These are phyloP conservation scores for Jatropha curcas DNA, from an alignment of 345 rosid genomes.

Conservation along the genomic window DNA sequence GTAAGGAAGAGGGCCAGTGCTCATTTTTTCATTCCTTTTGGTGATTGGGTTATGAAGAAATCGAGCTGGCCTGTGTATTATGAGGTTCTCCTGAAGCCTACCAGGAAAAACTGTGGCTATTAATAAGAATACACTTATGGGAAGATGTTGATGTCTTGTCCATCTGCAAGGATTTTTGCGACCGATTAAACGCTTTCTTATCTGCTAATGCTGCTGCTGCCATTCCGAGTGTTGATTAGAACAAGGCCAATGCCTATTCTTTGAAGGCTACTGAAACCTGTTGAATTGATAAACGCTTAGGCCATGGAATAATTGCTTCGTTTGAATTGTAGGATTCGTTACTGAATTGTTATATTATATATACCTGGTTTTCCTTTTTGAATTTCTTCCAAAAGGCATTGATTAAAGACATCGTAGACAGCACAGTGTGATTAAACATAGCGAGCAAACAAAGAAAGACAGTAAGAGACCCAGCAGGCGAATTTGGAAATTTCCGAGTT, in stretches of 20 bases:
- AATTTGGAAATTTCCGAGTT: conserved; percentile 50
- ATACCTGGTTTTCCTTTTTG: conserved; percentile 67
- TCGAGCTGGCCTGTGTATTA: conserved; percentile 67
- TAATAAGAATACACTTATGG: conserved; percentile 48
- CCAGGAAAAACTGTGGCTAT: conserved; percentile 63
- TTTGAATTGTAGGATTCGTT: not conserved
- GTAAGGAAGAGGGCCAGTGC: conserved; percentile 77
- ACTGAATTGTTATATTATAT: not conserved
- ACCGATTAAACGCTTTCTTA: conserved; percentile 44
- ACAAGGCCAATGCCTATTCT: conserved; percentile 51
- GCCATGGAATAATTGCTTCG: too few relatives aligned
- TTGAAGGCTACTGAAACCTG: conserved; percentile 61
- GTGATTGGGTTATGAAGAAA: conserved; percentile 67
- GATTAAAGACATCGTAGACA: conserved; percentile 49
- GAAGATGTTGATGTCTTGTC: conserved; percentile 33
- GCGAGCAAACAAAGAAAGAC: conserved; percentile 59
- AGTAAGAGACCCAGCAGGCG: conserved; percentile 67
- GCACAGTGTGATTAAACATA: conserved; percentile 49
- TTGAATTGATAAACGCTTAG: not conserved
- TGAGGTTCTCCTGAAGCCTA: conserved; percentile 67
- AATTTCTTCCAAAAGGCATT: conserved; percentile 65
- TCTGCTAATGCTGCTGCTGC: conserved; percentile 50
- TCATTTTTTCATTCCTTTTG: conserved; percentile 75
- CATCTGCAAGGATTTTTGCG: conserved; percentile 26
- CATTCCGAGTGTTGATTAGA: conserved; percentile 56